Base-by-base conservation (phyloP, 257 asterid species). In the Eustoma russellianum region DNA sequence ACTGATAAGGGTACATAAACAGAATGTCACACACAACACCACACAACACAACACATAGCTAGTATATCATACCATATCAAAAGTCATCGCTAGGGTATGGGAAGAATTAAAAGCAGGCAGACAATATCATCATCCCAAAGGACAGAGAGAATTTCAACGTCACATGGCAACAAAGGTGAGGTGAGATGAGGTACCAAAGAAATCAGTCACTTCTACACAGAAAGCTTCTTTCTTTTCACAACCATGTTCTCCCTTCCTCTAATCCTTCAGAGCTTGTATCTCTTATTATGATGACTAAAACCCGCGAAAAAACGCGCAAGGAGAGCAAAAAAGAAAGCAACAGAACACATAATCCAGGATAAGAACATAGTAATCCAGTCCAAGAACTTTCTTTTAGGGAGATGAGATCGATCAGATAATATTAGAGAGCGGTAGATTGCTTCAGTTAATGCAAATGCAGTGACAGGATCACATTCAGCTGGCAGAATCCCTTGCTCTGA, bases 401-500 rank as follows among this genome's bases (percentile, higher is more conserved):
- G 50, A 72, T 81, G 87, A 6, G 79, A 68, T 56, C 94, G 60
- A 52, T 83, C 94, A 8, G 88, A 66, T 58, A 67, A 74, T 46
- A 80, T 66, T n/a, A 83, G 54, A 17, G 91, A 83, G 12, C 88
- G 63, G 7, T 74, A 80, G 41, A 78, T 72, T 0, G 83, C 85
- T 75, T 83, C 92, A 1, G 76, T 70, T 5, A 86, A 28, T 5
- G 86, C 83, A 69, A 75, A 79, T 33, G 94, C 83, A 1, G 83
- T 74, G 2, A 75, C 63, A 0, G 82, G 81, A 55, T 77, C 83
- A 2, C 55, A 75, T 68, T 83, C 84, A 11, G 75, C 88, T 0
- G 79, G 82, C n/a, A 79, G 66, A 11, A 79, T 72, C 54, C 94
- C 86, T 17, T 79, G 79, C 41, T 77, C 91, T 13, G 83, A 73